Evolutionary conservation across 768 basidiomycete genomes (phyloP).

Genomic region (Atractiella rhizophila): DNA sequence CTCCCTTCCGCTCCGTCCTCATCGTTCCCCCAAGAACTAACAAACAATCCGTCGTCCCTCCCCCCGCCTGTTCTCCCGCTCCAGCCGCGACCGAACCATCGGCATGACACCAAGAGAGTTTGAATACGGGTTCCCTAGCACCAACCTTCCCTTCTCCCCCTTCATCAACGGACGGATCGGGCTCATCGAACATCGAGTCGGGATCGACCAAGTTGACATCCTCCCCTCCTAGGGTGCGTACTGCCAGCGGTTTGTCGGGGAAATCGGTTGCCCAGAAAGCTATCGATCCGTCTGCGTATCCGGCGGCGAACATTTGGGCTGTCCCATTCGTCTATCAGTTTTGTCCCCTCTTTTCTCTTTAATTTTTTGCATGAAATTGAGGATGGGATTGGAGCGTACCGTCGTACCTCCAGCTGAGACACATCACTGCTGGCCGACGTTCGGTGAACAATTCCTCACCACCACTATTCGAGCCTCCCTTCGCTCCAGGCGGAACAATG

Average conservation of each 20-base stretch:
- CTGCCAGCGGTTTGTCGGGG: conserved; percentile 43
- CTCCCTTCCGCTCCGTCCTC: too few relatives aligned
- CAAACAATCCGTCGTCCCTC: too few relatives aligned
- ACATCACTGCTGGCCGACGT: conserved; percentile 43
- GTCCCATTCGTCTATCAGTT: too few relatives aligned
- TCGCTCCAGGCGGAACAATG: conserved; percentile 49
- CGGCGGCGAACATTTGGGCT: conserved; percentile 45
- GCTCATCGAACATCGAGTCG: conserved; percentile 21
- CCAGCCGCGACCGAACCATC: too few relatives aligned
- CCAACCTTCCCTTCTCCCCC: conserved; percentile 8
- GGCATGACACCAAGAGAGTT: conserved; percentile 69
- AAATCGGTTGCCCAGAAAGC: conserved; percentile 64
- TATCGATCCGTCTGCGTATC: conserved; percentile 56
- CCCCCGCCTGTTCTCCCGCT: too few relatives aligned
- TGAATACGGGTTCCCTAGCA: conserved; percentile 52
- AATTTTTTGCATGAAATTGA: too few relatives aligned
- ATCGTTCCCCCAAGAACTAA: too few relatives aligned
- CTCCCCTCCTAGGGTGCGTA: conserved; percentile 34
- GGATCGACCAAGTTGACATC: conserved; percentile 26
- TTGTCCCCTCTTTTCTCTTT: too few relatives aligned
- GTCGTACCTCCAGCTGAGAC: conserved; percentile 44
- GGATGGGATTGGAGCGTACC: conserved; percentile 9
- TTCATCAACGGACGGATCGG: conserved; percentile 8
- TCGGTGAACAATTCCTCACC: conserved; percentile 38
- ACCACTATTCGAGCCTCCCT: conserved; percentile 44